Conservation (phyloP, 306 rosid genomes). For the Coriaria nepalensis region DNA sequence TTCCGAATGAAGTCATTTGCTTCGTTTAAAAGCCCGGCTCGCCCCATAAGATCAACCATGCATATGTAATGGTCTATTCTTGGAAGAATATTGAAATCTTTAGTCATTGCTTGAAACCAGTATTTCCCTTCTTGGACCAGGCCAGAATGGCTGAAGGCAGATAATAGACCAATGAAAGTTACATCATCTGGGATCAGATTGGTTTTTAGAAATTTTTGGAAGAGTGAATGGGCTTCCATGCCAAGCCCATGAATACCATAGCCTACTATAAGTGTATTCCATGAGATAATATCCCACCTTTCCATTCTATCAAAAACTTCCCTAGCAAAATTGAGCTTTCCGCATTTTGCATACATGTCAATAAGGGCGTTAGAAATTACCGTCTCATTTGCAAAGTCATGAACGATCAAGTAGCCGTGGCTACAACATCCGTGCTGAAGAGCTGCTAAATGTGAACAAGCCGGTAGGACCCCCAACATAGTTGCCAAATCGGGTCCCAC, state of each 20-base stretch:
- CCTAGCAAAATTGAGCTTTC: constrained; percentile 50
- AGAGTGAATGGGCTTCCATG: constrained; percentile 42
- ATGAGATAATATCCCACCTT: constrained; percentile 45
- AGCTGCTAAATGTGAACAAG: constrained; percentile 60
- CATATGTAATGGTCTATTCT: constrained; percentile 69
- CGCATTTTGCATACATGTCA: constrained; percentile 60
- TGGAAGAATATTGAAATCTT: constrained; percentile 48
- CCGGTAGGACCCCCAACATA: constrained; percentile 57
- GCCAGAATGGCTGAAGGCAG: constrained; percentile 81
- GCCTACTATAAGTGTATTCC: constrained; percentile 79
- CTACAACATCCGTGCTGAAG: constrained; percentile 66
- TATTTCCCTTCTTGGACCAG: constrained; percentile 54
- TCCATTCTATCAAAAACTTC: constrained; percentile 46
- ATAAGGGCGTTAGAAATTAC: constrained; percentile 29
- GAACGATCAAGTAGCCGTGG: constrained; percentile 53
- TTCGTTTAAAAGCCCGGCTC: constrained; percentile 65
- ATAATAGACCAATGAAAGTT: constrained; percentile 70
- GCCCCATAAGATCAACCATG: constrained; percentile 85
- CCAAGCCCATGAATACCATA: constrained; percentile 63
- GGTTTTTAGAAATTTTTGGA: constrained; percentile 36
- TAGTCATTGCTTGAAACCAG: constrained; percentile 45
- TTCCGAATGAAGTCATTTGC: constrained; percentile 58
- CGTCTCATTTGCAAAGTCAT: constrained; percentile 11
- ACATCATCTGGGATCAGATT: constrained; percentile 55
- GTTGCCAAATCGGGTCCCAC: constrained; percentile 47